phyloP scores from a whole-genome alignment of 257 asterid genomes.

The Capsicum chinense region DNA sequence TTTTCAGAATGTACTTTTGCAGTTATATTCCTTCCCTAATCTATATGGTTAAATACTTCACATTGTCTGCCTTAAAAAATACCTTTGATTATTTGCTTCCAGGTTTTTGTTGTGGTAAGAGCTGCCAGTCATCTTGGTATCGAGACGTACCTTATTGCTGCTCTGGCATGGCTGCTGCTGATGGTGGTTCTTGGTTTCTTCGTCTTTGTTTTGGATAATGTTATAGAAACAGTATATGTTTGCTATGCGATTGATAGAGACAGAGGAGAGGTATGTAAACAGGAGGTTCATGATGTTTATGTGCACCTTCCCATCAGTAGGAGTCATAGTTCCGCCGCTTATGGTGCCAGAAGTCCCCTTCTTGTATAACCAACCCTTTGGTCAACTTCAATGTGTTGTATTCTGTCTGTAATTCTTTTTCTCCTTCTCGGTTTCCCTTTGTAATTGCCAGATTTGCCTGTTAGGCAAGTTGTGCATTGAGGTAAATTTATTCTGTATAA shows the following conservation, averaged over 20 bases:
- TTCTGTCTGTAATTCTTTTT: constrained; percentile 47
- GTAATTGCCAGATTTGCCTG: constrained; percentile 32
- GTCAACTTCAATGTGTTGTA: constrained; percentile 39
- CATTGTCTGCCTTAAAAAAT: neutral
- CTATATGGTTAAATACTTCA: neutral
- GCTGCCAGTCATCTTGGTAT: constrained; percentile 60
- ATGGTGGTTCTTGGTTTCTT: constrained; percentile 68
- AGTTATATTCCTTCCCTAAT: neutral
- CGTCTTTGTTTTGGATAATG: constrained; percentile 80
- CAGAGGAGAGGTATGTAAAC: constrained; percentile 83
- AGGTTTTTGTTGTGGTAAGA: constrained; percentile 75
- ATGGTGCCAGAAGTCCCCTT: constrained; percentile 57
- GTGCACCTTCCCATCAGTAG: constrained; percentile 91
- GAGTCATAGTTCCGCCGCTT: constrained; percentile 74
- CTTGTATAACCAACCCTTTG: constrained; percentile 47
- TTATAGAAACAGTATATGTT: constrained; percentile 78
- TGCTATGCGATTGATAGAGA: constrained; percentile 94
- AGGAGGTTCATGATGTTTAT: constrained; percentile 88
- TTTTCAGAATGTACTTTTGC: neutral
- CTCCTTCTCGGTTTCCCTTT: constrained; percentile 34
- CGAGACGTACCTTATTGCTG: constrained; percentile 75
- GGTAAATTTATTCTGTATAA: constrained; percentile 39
- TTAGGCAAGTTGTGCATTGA: constrained; percentile 44
- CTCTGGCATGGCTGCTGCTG: constrained; percentile 77
- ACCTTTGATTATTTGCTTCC: constrained; percentile 29